Conservation (phyloP, 2,329 filamentous ascomycete genomes). For the Septoria petroselini region DNA sequence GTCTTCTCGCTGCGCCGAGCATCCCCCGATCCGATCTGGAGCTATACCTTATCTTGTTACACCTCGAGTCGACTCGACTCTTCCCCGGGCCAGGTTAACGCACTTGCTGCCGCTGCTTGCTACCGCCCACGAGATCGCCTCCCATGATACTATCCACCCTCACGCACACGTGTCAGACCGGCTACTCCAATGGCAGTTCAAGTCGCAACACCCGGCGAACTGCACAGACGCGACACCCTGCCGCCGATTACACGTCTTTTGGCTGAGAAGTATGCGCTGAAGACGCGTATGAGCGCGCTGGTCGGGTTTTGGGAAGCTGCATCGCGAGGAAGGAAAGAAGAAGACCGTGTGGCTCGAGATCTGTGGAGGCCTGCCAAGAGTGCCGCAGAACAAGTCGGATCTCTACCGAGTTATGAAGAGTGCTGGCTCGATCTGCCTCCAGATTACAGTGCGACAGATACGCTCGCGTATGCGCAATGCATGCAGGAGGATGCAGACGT, state of each 20-base stretch:
- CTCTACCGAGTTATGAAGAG: conserved; percentile 47
- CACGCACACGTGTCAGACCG: conserved; percentile 27
- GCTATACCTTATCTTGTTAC: background rate
- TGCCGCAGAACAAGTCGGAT: conserved; percentile 14
- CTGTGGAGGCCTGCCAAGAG: conserved; percentile 22
- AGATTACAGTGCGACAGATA: conserved; percentile 42
- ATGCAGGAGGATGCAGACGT: conserved; percentile 14
- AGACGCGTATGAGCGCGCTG: conserved; percentile 28
- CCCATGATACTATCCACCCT: conserved; percentile 37
- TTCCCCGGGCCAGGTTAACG: conserved; percentile 7
- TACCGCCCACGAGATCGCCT: conserved; percentile 34
- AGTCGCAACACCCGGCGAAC: conserved; percentile 42
- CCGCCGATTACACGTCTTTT: conserved; percentile 44
- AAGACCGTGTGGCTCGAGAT: conserved; percentile 20
- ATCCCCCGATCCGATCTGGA: background rate
- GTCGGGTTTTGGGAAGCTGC: conserved; percentile 29
- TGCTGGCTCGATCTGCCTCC: conserved; percentile 44
- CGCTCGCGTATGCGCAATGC: conserved; percentile 18
- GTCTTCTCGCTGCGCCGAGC: background rate
- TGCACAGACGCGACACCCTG: conserved; percentile 43
- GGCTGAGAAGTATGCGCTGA: conserved; percentile 44
- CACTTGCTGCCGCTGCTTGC: too few species aligned
- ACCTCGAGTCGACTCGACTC: conserved; percentile 10
- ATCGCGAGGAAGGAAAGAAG: conserved; percentile 7
- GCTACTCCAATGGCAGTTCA: conserved; percentile 44